Evolutionary conservation across 106 monocot species (phyloP).

Genomic region (Apostasia ramifera): DNA sequence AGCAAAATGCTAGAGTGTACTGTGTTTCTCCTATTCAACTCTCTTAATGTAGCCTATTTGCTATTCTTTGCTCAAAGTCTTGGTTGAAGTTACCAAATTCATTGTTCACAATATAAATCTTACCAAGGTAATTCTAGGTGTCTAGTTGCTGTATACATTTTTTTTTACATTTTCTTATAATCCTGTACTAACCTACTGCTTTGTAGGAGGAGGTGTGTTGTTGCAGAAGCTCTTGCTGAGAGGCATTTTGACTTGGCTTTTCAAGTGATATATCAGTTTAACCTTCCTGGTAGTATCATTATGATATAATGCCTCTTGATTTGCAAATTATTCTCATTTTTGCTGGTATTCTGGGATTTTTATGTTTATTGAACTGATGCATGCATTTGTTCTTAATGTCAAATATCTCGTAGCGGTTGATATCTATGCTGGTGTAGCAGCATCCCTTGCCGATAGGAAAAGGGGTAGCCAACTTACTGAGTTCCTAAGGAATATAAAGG

Average conservation of each 20-base stretch:
- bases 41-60: too few species aligned
- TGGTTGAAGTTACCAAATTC: not conserved
- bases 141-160: not conserved
- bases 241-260: slow-evolving; percentile 93
- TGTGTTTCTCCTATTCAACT: too few species aligned
- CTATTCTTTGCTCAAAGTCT: too few species aligned
- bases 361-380: too few species aligned
- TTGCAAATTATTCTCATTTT: too few species aligned
- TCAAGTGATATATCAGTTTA: slow-evolving; percentile 69
- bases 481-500: slow-evolving; percentile 78
- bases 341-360: too few species aligned
- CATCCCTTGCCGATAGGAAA: slow-evolving; percentile 85
- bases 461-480: slow-evolving; percentile 72
- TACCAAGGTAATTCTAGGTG: not conserved
- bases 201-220: slow-evolving; percentile 68
- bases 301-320: not conserved
- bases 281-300: slow-evolving; percentile 68
- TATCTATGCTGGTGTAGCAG: slow-evolving; percentile 90
- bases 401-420: slow-evolving; percentile 60
- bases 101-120: not conserved
- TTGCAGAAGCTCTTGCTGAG: slow-evolving; percentile 91
- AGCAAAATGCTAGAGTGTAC: too few species aligned
- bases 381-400: too few species aligned
- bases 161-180: too few species aligned
- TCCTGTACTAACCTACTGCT: not conserved